Conservation (phyloP, 108 stramenopile species). For the Stephanodiscus triporus region DNA sequence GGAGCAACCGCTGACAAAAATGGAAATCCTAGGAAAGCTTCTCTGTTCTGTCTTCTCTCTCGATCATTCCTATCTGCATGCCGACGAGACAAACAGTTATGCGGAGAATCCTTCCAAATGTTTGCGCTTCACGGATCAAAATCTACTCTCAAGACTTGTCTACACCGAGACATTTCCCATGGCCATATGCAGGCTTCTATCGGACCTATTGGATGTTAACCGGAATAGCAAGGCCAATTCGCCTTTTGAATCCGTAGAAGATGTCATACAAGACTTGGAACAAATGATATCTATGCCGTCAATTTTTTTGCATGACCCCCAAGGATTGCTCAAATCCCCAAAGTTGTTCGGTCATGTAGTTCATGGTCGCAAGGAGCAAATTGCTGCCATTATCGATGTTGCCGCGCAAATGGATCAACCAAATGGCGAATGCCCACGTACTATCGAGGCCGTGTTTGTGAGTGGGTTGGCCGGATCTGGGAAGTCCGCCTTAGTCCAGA, state of each 20-base stretch:
- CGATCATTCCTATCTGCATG: no score
- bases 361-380: constrained; percentile 16
- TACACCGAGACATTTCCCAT: background rate
- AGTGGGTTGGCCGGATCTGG: background rate
- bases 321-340: background rate
- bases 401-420: background rate
- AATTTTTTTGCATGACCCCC: constrained; percentile 11
- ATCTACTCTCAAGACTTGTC: constrained; percentile 8
- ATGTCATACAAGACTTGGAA: constrained; percentile 18
- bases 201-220: constrained; percentile 16
- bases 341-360: constrained; percentile 7
- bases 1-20: no score
- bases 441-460: constrained; percentile 2
- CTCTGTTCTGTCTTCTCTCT: no score
- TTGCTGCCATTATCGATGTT: constrained; percentile 8
- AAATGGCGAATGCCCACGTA: background rate
- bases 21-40: no score
- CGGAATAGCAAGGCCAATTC: background rate
- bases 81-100: no score
- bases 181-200: constrained; percentile 20
- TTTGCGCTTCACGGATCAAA: background rate
- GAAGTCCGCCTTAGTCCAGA: constrained; percentile 5
- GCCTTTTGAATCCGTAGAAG: constrained; percentile 15
- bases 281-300: constrained; percentile 11
- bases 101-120: no score